These are phyloP conservation scores for Fusarium luffae DNA, from an alignment of 2,329 filamentous ascomycete genomes.

Conservation along the genomic window DNA sequence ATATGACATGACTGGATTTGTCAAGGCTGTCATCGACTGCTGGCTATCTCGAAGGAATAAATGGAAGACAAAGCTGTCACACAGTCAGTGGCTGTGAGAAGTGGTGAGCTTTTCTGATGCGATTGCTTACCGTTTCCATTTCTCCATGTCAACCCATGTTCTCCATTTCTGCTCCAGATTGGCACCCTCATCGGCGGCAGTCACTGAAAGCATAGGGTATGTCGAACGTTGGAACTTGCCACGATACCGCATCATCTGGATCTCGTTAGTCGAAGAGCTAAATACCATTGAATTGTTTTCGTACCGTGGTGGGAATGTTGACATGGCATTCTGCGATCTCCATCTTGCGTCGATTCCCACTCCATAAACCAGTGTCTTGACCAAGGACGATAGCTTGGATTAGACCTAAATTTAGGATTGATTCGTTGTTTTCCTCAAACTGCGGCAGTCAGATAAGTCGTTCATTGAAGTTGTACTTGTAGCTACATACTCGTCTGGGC, in stretches of 20 bases:
- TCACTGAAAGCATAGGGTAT: slow-evolving; percentile 63
- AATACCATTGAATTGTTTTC: slow-evolving; percentile 14
- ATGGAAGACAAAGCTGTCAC: slow-evolving; percentile 68
- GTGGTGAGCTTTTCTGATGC: no score
- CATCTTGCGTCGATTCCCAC: slow-evolving; percentile 66
- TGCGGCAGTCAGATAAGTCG: slow-evolving; percentile 33
- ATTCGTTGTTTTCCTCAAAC: slow-evolving; percentile 62
- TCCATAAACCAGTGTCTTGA: slow-evolving; percentile 65
- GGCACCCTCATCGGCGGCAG: slow-evolving; percentile 65
- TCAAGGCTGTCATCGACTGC: slow-evolving; percentile 73
- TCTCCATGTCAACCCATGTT: slow-evolving; percentile 71
- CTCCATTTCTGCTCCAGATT: slow-evolving; percentile 73
- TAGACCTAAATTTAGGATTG: slow-evolving; percentile 59
- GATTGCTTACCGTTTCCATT: slow-evolving; percentile 67
- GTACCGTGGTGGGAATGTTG: slow-evolving; percentile 58
- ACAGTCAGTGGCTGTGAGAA: slow-evolving; percentile 16
- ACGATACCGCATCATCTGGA: slow-evolving; percentile 64
- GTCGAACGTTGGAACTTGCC: slow-evolving; percentile 68
- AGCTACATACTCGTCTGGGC: slow-evolving; percentile 46
- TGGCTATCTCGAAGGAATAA: slow-evolving; percentile 74
- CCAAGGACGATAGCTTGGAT: slow-evolving; percentile 62
- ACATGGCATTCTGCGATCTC: slow-evolving; percentile 65
- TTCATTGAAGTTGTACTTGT: background rate
- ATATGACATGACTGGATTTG: slow-evolving; percentile 74
- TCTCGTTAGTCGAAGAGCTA: slow-evolving; percentile 24